Evolutionary conservation across 2,329 filamentous ascomycete genomes (phyloP).

Genomic region (Tolypocladium tropicale): DNA sequence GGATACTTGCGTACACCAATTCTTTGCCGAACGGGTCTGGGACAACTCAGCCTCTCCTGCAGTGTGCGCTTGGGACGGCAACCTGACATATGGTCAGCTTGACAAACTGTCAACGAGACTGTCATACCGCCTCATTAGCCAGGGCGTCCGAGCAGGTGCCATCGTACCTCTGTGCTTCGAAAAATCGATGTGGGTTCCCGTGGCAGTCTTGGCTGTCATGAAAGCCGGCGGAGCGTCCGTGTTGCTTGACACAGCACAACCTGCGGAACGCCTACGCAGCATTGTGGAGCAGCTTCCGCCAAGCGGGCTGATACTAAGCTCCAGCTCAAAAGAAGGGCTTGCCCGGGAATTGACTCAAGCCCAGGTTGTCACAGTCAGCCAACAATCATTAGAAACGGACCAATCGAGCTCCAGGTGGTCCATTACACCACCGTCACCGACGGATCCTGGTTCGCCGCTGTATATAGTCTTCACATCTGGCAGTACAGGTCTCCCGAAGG

Average conservation of each 20-base stretch:
- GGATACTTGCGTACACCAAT: constrained; percentile 8
- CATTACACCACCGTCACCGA: neutral
- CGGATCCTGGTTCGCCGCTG: neutral
- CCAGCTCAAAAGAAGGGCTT: constrained; percentile 8
- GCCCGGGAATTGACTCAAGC: neutral
- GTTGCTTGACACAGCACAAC: constrained; percentile 4
- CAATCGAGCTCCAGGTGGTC: neutral
- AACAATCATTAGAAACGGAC: neutral
- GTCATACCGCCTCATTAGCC: constrained; percentile 1
- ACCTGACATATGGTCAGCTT: constrained; percentile 11
- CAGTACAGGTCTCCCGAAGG: constrained; percentile 4
- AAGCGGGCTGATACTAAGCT: neutral
- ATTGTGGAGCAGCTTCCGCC: neutral
- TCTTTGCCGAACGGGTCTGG: constrained; percentile 7
- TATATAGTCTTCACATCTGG: constrained; percentile 4
- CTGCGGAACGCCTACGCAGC: constrained; percentile 2
- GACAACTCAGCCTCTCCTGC: constrained; percentile 6
- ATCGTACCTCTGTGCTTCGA: constrained; percentile 21
- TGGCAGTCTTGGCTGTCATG: constrained; percentile 20
- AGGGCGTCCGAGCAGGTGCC: constrained; percentile 12
- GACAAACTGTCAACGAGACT: constrained; percentile 4
- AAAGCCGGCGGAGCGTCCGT: constrained; percentile 18
- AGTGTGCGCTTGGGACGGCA: constrained; percentile 14
- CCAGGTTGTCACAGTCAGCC: neutral
- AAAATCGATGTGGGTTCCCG: constrained; percentile 20